A percentile compares a stretch with the other conserved stretches of the same genome.
Evolutionary conservation across 352 stramenopile species (phyloP).

Genomic region (Pythium pyrilobum): DNA sequence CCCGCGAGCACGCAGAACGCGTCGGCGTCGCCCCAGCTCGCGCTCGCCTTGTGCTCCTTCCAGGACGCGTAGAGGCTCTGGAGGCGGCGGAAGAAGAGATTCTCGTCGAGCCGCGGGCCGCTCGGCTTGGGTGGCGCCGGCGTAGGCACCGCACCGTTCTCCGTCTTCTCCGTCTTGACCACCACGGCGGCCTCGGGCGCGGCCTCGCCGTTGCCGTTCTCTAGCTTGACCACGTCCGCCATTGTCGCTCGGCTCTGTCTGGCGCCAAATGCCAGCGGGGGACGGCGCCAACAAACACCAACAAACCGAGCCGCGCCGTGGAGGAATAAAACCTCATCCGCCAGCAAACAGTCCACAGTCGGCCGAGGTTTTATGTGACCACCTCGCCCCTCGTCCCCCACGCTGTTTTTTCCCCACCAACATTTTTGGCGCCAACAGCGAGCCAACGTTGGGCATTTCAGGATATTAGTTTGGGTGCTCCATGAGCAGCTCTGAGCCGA

Average conservation of each 20-base stretch:
- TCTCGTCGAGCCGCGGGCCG: constrained; percentile 45
- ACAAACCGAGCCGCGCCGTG: background rate
- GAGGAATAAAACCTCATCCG: constrained; percentile 11
- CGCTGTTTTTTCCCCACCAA: constrained; percentile 10
- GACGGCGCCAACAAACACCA: constrained; percentile 2
- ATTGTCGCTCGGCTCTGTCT: constrained; percentile 1
- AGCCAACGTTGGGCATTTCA: constrained; percentile 1
- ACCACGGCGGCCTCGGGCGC: background rate
- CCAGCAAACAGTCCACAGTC: no score
- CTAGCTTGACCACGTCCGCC: constrained; percentile 15
- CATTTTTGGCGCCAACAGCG: constrained; percentile 21
- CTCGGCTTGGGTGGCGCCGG: constrained; percentile 9
- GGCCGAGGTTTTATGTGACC: constrained; percentile 21
- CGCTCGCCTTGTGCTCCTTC: constrained; percentile 43
- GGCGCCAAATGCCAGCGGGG: constrained; percentile 19
- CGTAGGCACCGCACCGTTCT: constrained; percentile 7
- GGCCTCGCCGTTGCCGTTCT: constrained; percentile 3
- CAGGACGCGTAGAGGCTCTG: constrained; percentile 67
- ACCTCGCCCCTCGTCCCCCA: no score
- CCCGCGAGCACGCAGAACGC: constrained; percentile 81
- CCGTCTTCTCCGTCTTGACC: constrained; percentile 29
- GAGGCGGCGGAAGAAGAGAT: constrained; percentile 81
- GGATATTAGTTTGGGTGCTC: constrained; percentile 3
- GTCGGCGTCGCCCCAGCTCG: constrained; percentile 53
- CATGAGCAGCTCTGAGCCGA: no score